Evolutionary conservation across 805 yeast genomes (phyloP).

Genomic region (Starmerella bombicola): DNA sequence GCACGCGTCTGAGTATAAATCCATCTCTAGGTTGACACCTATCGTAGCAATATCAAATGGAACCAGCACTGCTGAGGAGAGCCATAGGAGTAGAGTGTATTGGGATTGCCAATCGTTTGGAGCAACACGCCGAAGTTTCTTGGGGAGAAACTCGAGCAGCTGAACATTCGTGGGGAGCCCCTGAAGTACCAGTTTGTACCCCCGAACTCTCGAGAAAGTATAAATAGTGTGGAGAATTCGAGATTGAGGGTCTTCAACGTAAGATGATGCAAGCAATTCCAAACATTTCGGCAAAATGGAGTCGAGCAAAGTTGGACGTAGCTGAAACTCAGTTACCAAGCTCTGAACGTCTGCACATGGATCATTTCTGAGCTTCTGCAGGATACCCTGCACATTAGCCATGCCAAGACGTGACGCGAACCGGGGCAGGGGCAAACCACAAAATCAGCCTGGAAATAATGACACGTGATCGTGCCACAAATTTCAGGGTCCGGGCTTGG

Average conservation of each 20-base stretch:
- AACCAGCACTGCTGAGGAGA: slow-evolving; percentile 51
- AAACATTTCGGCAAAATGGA: slow-evolving; percentile 7
- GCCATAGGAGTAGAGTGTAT: slow-evolving; percentile 54
- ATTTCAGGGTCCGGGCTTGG: too few relatives aligned
- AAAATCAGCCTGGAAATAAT: too few relatives aligned
- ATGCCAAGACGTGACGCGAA: too few relatives aligned
- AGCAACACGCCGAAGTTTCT: slow-evolving; percentile 18
- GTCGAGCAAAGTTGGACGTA: slow-evolving; percentile 15
- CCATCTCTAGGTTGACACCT: slow-evolving; percentile 25
- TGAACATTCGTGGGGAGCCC: slow-evolving; percentile 50
- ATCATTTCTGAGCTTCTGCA: neutral
- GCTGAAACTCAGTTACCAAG: slow-evolving; percentile 1
- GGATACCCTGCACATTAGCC: neutral
- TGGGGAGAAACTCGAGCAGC: slow-evolving; percentile 33
- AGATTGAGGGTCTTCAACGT: neutral
- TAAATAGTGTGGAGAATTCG: slow-evolving; percentile 29
- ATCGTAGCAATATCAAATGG: slow-evolving; percentile 54
- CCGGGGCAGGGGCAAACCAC: too few relatives aligned
- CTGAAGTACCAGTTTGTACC: slow-evolving; percentile 46
- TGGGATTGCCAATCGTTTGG: slow-evolving; percentile 35
- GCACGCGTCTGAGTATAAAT: slow-evolving; percentile 31
- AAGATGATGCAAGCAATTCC: slow-evolving; percentile 1
- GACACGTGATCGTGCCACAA: too few relatives aligned
- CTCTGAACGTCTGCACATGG: neutral
- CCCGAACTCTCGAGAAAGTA: slow-evolving; percentile 50